Conservation (phyloP, 768 basidiomycete species). For the Paxillus ammoniavirescens region DNA sequence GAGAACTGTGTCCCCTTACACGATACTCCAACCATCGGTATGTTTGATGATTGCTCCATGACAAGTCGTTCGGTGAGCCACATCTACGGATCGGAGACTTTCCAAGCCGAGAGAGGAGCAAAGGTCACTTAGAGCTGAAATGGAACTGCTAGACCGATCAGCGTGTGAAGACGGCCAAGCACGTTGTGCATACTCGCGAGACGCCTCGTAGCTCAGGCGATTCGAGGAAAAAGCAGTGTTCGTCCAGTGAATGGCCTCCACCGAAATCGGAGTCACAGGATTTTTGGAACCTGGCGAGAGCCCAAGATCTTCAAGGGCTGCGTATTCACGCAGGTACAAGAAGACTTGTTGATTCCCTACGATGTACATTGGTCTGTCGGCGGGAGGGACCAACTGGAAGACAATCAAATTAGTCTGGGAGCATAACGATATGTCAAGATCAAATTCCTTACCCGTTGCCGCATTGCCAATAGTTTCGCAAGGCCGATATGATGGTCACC, state of each 20-base stretch:
- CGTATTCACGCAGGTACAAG: constrained; percentile 69
- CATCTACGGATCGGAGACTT: constrained; percentile 65
- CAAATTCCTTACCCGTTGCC: constrained; percentile 51
- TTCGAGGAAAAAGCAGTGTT: constrained; percentile 33
- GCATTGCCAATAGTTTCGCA: constrained; percentile 66
- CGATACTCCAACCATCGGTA: constrained; percentile 50
- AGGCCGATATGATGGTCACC: constrained; percentile 92
- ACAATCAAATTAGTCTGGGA: constrained; percentile 6
- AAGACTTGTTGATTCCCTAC: constrained; percentile 57
- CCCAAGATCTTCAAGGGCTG: constrained; percentile 71
- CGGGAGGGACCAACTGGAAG: constrained; percentile 60
- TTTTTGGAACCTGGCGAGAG: constrained; percentile 45
- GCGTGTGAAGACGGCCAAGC: neutral
- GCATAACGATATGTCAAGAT: neutral
- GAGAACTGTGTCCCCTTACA: constrained; percentile 24
- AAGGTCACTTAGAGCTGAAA: constrained; percentile 41
- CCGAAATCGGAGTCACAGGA: constrained; percentile 55
- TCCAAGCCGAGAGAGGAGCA: constrained; percentile 54
- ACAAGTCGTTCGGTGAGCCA: constrained; percentile 69
- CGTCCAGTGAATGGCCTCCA: constrained; percentile 53
- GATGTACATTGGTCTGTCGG: constrained; percentile 65
- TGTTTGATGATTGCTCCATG: constrained; percentile 73
- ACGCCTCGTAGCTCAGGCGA: neutral
- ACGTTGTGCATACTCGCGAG: constrained; percentile 4
- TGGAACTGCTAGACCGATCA: constrained; percentile 38